These are phyloP conservation scores for Pseudisothecium myosuroides DNA, from an alignment of 225 moss, liverwort and hornwort species.

Conservation along the genomic window DNA sequence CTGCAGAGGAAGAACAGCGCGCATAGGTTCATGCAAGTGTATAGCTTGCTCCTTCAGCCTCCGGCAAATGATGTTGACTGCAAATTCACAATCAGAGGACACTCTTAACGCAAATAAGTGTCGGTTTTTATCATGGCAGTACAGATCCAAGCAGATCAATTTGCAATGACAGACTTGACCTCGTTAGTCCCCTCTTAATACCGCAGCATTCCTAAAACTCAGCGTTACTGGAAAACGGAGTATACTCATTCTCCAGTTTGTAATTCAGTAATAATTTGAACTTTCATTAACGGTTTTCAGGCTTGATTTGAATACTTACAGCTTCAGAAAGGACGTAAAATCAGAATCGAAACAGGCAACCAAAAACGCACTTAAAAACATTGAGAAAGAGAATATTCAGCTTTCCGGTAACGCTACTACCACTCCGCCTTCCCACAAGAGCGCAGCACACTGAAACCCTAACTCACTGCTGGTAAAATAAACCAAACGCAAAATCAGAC, in stretches of 20 bases:
- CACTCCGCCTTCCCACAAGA: neutral
- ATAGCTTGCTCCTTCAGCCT: conserved; percentile 90
- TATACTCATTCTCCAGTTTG: neutral
- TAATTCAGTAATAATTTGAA: neutral
- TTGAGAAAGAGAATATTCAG: neutral
- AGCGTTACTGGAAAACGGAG: neutral
- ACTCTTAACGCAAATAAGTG: neutral
- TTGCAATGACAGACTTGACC: neutral
- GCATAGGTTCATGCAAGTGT: conserved; percentile 67
- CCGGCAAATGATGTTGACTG: conserved; percentile 82
- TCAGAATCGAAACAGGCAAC: neutral
- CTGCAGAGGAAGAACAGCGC: conserved; percentile 68
- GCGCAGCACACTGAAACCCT: neutral
- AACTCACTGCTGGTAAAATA: neutral
- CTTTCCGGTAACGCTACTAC: neutral
- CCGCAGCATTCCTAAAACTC: neutral
- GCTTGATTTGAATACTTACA: neutral
- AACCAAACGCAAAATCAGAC: neutral
- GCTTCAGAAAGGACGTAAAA: no score
- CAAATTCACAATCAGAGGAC: neutral
- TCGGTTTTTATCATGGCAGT: neutral
- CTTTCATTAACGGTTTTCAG: neutral
- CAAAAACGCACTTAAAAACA: neutral
- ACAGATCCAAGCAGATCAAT: neutral
- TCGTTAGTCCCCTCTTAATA: neutral